phyloP scores from a whole-genome alignment of 768 basidiomycete species.

The Cubamyces lactineus region DNA sequence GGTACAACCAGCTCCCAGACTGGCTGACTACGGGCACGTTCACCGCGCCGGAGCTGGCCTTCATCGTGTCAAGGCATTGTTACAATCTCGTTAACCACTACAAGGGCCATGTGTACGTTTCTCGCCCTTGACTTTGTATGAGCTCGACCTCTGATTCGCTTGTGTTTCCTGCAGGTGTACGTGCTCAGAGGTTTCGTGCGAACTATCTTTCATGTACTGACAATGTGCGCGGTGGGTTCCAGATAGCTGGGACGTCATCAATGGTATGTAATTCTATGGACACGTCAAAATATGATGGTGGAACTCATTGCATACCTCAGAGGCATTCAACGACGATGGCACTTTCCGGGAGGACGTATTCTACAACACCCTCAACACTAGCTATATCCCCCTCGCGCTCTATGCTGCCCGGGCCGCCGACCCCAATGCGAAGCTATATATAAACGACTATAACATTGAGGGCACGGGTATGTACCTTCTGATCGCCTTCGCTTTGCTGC shows the following conservation, averaged over 20 bases:
- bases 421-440: constrained; percentile 57
- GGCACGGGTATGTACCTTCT: constrained; percentile 24
- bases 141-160: neutral
- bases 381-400: constrained; percentile 54
- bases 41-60: constrained; percentile 35
- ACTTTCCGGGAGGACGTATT: constrained; percentile 55
- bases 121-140: neutral
- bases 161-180: constrained; percentile 17
- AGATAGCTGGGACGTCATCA: constrained; percentile 59
- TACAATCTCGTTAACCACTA: constrained; percentile 53
- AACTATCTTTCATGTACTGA: neutral
- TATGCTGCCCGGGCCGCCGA: constrained; percentile 56
- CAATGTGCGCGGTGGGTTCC: neutral
- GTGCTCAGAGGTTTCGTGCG: neutral
- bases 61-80: constrained; percentile 52
- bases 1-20: constrained; percentile 54
- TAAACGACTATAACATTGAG: constrained; percentile 44
- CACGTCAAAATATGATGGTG: neutral
- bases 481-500: too few species aligned
- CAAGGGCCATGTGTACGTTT: constrained; percentile 51
- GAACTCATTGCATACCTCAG: constrained; percentile 3
- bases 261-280: constrained; percentile 34
- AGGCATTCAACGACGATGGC: constrained; percentile 63
- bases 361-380: constrained; percentile 49
- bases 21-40: constrained; percentile 51